These are phyloP conservation scores for Paspalum notatum DNA, from an alignment of 176 grass and related monocot species.

Conservation along the genomic window DNA sequence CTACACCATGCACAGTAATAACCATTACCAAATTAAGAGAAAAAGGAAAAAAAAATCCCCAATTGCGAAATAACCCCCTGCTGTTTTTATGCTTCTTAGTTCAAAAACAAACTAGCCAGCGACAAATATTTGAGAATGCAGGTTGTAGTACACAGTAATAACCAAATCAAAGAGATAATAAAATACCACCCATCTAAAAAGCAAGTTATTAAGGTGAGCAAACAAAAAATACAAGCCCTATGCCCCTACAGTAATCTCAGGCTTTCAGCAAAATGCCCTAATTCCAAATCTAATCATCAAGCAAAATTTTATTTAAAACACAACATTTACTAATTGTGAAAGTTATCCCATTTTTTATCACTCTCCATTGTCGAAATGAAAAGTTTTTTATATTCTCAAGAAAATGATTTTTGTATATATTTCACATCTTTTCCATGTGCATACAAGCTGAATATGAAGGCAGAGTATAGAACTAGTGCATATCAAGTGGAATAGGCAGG, in stretches of 20 bases:
- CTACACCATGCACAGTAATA: slow-evolving; percentile 11
- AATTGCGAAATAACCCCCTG: not conserved
- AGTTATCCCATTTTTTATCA: not conserved
- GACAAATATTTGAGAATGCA: too few species aligned
- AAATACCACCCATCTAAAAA: not conserved
- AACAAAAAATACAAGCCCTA: not conserved
- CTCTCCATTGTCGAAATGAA: not conserved
- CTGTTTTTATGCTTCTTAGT: too few species aligned
- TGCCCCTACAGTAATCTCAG: not conserved
- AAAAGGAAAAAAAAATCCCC: not conserved
- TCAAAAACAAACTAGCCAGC: too few species aligned
- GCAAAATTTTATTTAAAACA: not conserved
- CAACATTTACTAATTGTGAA: not conserved
- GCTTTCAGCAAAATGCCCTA: not conserved
- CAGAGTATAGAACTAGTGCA: slow-evolving; percentile 3
- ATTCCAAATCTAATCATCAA: not conserved
- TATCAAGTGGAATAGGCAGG: not conserved
- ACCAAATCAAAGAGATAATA: not conserved
- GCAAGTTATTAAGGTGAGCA: not conserved
- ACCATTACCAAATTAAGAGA: not conserved
- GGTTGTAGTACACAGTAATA: not conserved
- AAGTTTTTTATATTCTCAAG: not conserved
- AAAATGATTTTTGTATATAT: not conserved
- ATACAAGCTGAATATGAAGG: not conserved
- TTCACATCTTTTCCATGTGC: slow-evolving; percentile 3